Evolutionary conservation across 768 basidiomycete genomes (phyloP).

Genomic region (Leccinum obscurum): DNA sequence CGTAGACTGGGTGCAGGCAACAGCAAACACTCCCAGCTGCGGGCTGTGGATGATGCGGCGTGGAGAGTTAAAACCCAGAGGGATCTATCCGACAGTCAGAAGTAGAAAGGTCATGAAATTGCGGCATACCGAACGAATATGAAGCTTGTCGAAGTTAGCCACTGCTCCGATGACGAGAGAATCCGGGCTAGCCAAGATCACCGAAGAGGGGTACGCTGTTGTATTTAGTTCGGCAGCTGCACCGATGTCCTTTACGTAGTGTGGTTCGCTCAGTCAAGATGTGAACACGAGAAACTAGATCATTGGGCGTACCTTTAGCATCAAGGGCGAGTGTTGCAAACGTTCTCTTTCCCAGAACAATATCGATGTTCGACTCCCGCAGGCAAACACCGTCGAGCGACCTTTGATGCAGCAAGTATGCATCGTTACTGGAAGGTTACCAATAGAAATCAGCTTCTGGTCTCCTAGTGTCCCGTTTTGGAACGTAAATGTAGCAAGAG

Average conservation of each 20-base stretch:
- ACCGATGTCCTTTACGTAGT: slow-evolving; percentile 45
- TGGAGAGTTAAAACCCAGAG: slow-evolving; percentile 73
- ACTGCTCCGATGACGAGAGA: slow-evolving; percentile 67
- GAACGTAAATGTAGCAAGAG: slow-evolving; percentile 57
- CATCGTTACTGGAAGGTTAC: slow-evolving; percentile 64
- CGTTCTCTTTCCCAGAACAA: slow-evolving; percentile 67
- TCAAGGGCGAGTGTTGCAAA: slow-evolving; percentile 67
- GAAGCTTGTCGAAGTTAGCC: slow-evolving; percentile 70
- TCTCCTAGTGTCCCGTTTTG: slow-evolving; percentile 42
- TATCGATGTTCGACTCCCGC: slow-evolving; percentile 67
- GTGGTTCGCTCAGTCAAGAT: slow-evolving; percentile 1
- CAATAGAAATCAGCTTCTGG: slow-evolving; percentile 62
- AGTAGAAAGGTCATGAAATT: not conserved
- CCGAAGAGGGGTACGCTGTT: slow-evolving; percentile 45
- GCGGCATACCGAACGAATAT: slow-evolving; percentile 68
- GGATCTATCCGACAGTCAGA: slow-evolving; percentile 45
- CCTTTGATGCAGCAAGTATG: slow-evolving; percentile 55
- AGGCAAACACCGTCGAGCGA: slow-evolving; percentile 62
- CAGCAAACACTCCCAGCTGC: slow-evolving; percentile 56
- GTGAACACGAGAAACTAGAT: slow-evolving; percentile 3
- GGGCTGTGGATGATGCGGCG: slow-evolving; percentile 63
- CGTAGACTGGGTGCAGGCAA: slow-evolving; percentile 56
- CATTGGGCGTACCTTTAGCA: slow-evolving; percentile 54
- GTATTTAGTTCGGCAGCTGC: slow-evolving; percentile 55
- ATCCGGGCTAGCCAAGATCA: slow-evolving; percentile 57